These are phyloP conservation scores for Globisporangium okanoganense DNA, from an alignment of 352 stramenopile genomes.

Conservation along the genomic window DNA sequence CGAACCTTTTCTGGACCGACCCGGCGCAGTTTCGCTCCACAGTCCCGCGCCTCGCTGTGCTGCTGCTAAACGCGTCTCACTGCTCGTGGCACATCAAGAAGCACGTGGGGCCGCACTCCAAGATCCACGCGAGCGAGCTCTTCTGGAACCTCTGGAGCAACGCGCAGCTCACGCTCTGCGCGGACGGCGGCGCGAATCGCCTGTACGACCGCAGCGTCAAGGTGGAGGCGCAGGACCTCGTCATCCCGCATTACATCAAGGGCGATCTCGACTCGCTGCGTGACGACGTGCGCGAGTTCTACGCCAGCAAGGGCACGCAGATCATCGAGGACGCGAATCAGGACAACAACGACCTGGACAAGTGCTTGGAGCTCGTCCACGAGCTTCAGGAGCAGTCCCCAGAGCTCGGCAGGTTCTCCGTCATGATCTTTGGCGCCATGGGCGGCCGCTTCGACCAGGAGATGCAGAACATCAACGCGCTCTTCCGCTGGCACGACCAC, in stretches of 20 bases:
- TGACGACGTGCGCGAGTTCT: slow-evolving; percentile 84
- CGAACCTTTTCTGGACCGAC: slow-evolving; percentile 52
- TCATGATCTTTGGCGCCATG: slow-evolving; percentile 94
- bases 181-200: slow-evolving; percentile 94
- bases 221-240: slow-evolving; percentile 31
- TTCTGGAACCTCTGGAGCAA: slow-evolving; percentile 73
- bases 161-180: slow-evolving; percentile 82
- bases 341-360: slow-evolving; percentile 95
- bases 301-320: slow-evolving; percentile 48
- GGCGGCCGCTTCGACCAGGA: slow-evolving; percentile 97
- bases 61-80: slow-evolving; percentile 55
- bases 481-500: slow-evolving; percentile 84
- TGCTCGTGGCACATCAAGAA: slow-evolving; percentile 37
- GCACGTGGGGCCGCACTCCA: slow-evolving; percentile 15
- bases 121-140: slow-evolving; percentile 31
- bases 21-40: slow-evolving; percentile 18
- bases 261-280: slow-evolving; percentile 95
- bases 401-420: slow-evolving; percentile 37
- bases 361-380: slow-evolving; percentile 74
- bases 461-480: slow-evolving; percentile 93
- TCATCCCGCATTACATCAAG: slow-evolving; percentile 90
- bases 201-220: slow-evolving; percentile 76
- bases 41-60: slow-evolving; percentile 48
- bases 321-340: slow-evolving; percentile 86
- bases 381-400: slow-evolving; percentile 26